Evolutionary conservation across 768 basidiomycete species (phyloP).

Genomic region (Lactifluus echinatus): DNA sequence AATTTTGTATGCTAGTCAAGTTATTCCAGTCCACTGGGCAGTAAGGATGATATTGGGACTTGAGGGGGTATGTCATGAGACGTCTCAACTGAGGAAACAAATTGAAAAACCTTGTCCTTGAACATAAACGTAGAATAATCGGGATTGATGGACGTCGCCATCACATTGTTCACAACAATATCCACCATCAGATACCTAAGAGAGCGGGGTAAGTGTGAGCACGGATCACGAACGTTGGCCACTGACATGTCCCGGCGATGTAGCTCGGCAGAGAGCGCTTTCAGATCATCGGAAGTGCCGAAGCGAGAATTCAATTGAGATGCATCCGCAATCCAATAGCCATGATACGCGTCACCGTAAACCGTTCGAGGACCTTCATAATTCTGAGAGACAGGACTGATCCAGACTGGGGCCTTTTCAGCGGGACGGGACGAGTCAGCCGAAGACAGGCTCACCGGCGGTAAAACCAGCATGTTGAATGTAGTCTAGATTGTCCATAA

Average conservation of each 20-base stretch:
- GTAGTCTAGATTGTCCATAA: slow-evolving; percentile 75
- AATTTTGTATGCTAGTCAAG: slow-evolving; percentile 58
- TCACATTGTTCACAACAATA: slow-evolving; percentile 80
- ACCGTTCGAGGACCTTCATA: slow-evolving; percentile 59
- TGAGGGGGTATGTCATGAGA: background rate
- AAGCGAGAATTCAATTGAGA: slow-evolving; percentile 60
- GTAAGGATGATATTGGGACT: slow-evolving; percentile 71
- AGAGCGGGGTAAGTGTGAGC: background rate
- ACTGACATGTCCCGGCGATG: slow-evolving; percentile 65
- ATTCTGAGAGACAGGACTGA: slow-evolving; percentile 73
- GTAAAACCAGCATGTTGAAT: slow-evolving; percentile 78
- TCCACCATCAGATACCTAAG: slow-evolving; percentile 76
- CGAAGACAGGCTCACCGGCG: slow-evolving; percentile 38
- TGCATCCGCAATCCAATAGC: slow-evolving; percentile 74
- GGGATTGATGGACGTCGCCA: slow-evolving; percentile 54
- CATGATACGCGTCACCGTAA: slow-evolving; percentile 81
- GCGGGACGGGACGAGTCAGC: too few relatives aligned
- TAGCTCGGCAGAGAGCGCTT: slow-evolving; percentile 52
- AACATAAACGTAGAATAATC: slow-evolving; percentile 62
- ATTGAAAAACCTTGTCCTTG: slow-evolving; percentile 43
- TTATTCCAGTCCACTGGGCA: slow-evolving; percentile 68
- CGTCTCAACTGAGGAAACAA: slow-evolving; percentile 3
- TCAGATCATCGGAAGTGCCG: slow-evolving; percentile 66
- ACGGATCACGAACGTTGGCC: background rate
- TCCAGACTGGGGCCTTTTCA: slow-evolving; percentile 49